Evolutionary conservation across 371 early-diverging fungal genomes (phyloP).

Genomic region (Rhizopus microsporus): DNA sequence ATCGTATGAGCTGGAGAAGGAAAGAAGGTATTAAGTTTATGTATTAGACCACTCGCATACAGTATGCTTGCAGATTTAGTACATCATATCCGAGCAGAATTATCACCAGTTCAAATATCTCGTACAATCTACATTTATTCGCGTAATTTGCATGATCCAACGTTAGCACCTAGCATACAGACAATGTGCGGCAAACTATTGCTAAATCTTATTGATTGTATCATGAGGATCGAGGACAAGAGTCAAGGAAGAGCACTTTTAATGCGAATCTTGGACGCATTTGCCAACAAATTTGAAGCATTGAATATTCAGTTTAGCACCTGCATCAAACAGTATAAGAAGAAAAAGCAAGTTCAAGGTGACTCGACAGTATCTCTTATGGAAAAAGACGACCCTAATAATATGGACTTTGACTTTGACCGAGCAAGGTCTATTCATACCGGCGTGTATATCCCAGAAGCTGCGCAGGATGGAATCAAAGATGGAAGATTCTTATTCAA

Average conservation of each 20-base stretch:
- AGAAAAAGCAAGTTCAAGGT: conserved; percentile 32
- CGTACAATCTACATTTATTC: conserved; percentile 88
- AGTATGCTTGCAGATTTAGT: conserved; percentile 95
- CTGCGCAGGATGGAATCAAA: conserved; percentile 73
- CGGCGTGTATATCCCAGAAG: conserved; percentile 59
- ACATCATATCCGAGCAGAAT: conserved; percentile 88
- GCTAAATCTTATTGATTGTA: conserved; percentile 86
- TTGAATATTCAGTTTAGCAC: conserved; percentile 65
- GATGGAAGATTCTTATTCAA: conserved; percentile 82
- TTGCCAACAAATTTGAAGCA: conserved; percentile 76
- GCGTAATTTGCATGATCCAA: conserved; percentile 88
- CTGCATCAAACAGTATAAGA: conserved; percentile 53
- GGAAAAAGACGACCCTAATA: conserved; percentile 19
- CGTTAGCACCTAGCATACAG: conserved; percentile 87
- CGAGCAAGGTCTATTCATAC: conserved; percentile 79
- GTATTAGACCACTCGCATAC: conserved; percentile 83
- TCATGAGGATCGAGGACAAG: conserved; percentile 70
- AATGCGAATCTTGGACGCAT: conserved; percentile 84
- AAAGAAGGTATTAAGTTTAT: background rate
- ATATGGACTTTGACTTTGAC: conserved; percentile 76
- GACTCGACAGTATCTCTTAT: background rate
- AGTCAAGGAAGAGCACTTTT: conserved; percentile 72
- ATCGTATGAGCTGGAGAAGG: background rate
- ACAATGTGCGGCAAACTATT: conserved; percentile 95
- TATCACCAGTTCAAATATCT: conserved; percentile 78